Evolutionary conservation across 352 stramenopile species (phyloP), one percentile per base, ranked within the genome.

Genomic region (Phytopythium chamaehyphon): DNA sequence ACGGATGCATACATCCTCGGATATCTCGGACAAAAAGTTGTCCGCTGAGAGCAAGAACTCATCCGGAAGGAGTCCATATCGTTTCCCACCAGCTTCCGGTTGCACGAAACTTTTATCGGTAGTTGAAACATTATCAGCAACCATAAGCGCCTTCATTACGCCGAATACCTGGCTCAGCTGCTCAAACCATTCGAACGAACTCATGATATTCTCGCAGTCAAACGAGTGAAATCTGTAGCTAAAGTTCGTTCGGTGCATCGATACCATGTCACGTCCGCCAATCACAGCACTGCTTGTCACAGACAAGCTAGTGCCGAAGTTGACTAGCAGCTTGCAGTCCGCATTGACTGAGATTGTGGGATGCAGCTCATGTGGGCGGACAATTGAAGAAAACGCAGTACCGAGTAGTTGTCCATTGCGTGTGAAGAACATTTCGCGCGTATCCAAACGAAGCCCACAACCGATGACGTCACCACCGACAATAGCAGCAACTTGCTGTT

Each of bases 41-140:
- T 95, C 85, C 11, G 85, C 85, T 15, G 83, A 90, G 16, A 95
- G 74, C 71, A 95, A 79, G 47, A 95, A 95, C 45, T 95, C 85
- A 54, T 93, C 76, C 0, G 83, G 83, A 2, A 95, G 55, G 16
- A 69, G 40, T 10, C 19, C 46, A 21, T 23, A n/a, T 6, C 12
- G 28, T 12, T 1, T 11, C 0, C 3, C 45, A 15, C 12, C 28
- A 15, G 10, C 28, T 14, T 60, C 51, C 37, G 46, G 38, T 5
- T 14, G 26, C 39, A 40, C 8, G 9, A 55, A 48, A 16, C 19
- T 37, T 18, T 28, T 2, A 47, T 55, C 51, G n/a, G 54, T 44
- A 10, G 6, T 7, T 14, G 18, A 2, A 31, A 35, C 37, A 35
- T 12, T 54, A 31, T 10, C 42, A 55, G 35, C 18, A n/a, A 87